phyloP scores from a whole-genome alignment of 2,329 filamentous ascomycete species.

The Botrytis squamosa region DNA sequence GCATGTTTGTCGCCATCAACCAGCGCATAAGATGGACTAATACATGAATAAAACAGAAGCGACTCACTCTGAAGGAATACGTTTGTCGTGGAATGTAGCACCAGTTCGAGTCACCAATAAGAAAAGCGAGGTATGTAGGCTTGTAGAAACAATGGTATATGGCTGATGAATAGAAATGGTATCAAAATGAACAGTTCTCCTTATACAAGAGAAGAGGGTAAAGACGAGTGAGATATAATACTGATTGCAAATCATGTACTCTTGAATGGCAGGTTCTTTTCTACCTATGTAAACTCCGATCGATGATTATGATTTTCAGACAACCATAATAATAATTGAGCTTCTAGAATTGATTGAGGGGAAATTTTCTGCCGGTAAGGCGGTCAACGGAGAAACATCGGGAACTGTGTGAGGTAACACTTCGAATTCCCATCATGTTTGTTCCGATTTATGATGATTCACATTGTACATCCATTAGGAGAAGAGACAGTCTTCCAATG shows the following conservation, averaged over 20 bases:
- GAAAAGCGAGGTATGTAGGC: background rate
- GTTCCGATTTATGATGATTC: background rate
- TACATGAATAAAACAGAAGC: background rate
- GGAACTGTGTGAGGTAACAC: background rate
- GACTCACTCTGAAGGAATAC: background rate
- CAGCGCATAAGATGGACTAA: too few relatives aligned
- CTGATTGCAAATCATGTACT: background rate
- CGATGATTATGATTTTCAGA: background rate
- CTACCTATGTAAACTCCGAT: background rate
- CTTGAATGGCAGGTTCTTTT: background rate
- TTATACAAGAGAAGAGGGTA: background rate
- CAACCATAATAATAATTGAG: background rate
- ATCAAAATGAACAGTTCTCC: background rate
- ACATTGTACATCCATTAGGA: background rate
- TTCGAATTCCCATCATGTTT: background rate
- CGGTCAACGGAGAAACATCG: slow-evolving; percentile 6
- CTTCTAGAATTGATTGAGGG: background rate
- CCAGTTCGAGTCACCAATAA: background rate
- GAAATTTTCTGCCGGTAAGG: slow-evolving; percentile 2
- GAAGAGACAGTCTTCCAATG: background rate
- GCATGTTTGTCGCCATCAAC: background rate
- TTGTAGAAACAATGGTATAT: background rate
- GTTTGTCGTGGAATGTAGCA: background rate
- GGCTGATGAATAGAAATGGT: background rate
- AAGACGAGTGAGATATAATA: background rate